Base-by-base conservation (phyloP, 495 filamentous ascomycete species). In the Xylaria sp. region DNA sequence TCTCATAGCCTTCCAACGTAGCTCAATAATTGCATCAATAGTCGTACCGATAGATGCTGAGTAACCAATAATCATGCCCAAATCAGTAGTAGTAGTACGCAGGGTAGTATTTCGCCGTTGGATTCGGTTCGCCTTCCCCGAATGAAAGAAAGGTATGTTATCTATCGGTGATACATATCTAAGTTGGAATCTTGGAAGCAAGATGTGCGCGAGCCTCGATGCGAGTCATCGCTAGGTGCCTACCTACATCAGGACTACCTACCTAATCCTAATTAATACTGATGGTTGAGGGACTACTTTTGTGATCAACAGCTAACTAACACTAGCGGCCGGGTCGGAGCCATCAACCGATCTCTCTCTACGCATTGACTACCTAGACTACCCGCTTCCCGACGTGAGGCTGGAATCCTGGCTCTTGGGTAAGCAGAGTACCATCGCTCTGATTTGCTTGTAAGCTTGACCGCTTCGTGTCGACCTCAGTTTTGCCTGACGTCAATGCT, bases 311-410 rank as follows among this genome's bases (percentile, higher is more conserved):
- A 5, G 31, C 55, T 35, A 7, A 58, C 17, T n/a, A n/a, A n/a
- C n/a, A 35, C 17, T 15, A 35, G 31, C 15, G 29, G 55, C 3
- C 29, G 29, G 31, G 12, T n/a, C 31, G 5, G 29, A 58, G n/a
- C 12, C 2, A 35, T 35, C 5, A 24, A 58, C 5, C 15, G 24
- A 37, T 66, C 0, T 2, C 21, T 65, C 33, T 35, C 61, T 65
- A n/a, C 21, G 4, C 19, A 29, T 21, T 15, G 19, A n/a, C 41
- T 37, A 40, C 19, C 40, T 46, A 33, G 48, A 43, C 48, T 5
- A 46, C 48, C 48, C 48, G 64, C 31, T 59, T 44, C 64, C 26
- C 50, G 52, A 68, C 44, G 37, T 46, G 66, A 68, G 66, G 52
- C 66, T 68, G 40, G 52, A 46, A 33, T 35, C 52, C 14, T 55